Evolutionary conservation across 2,329 filamentous ascomycete species (phyloP).

Genomic region (Byssothecium circinans): DNA sequence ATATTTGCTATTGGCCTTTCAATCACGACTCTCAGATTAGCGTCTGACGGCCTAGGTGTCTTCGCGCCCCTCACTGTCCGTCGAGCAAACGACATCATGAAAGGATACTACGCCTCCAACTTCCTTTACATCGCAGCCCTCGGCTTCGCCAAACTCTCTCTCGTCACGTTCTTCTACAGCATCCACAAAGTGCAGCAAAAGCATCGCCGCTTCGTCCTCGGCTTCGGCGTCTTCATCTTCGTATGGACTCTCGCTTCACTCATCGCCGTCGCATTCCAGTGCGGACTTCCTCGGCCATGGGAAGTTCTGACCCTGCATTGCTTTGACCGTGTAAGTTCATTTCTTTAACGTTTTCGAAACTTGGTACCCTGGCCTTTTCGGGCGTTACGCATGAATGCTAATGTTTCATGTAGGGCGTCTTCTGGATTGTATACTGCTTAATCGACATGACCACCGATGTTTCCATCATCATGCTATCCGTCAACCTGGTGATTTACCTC

Average conservation of each 20-base stretch:
- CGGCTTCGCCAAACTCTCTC: constrained; percentile 35
- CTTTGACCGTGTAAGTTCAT: constrained; percentile 31
- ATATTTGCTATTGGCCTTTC: constrained; percentile 31
- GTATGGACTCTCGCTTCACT: constrained; percentile 33
- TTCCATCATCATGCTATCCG: constrained; percentile 33
- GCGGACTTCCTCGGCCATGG: constrained; percentile 35
- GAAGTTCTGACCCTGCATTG: constrained; percentile 28
- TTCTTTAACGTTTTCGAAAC: background rate
- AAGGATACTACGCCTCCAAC: constrained; percentile 37
- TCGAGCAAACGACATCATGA: constrained; percentile 28
- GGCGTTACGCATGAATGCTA: constrained; percentile 12
- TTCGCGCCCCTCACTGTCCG: constrained; percentile 15
- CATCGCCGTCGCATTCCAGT: constrained; percentile 32
- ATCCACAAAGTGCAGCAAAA: constrained; percentile 17
- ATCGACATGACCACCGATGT: constrained; percentile 37
- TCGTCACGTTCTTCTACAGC: constrained; percentile 31
- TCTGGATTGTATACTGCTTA: constrained; percentile 40
- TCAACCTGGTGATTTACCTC: constrained; percentile 34
- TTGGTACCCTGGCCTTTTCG: background rate
- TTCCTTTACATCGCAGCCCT: constrained; percentile 35
- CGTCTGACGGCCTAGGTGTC: constrained; percentile 29
- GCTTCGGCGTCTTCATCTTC: constrained; percentile 26
- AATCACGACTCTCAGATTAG: constrained; percentile 25
- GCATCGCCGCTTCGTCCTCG: constrained; percentile 22
- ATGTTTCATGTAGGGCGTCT: constrained; percentile 25